Evolutionary conservation across 2,329 filamentous ascomycete species (phyloP).

Genomic region (Stagonosporopsis vannaccii): DNA sequence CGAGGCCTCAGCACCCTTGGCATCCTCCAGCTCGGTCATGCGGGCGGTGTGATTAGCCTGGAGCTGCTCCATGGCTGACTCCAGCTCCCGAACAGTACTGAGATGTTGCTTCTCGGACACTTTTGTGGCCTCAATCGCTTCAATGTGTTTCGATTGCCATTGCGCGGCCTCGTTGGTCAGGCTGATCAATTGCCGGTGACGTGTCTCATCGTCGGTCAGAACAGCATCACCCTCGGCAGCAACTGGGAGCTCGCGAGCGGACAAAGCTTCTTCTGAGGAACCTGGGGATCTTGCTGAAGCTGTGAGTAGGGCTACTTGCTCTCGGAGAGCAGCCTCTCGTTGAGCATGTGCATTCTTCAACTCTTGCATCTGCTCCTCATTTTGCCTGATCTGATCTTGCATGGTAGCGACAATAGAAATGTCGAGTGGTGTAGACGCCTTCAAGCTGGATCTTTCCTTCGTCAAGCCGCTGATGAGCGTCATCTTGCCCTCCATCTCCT

Average conservation of each 20-base stretch:
- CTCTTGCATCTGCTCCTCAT: slow-evolving; percentile 76
- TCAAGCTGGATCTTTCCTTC: slow-evolving; percentile 88
- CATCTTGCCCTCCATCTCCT: slow-evolving; percentile 97
- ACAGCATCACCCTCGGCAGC: slow-evolving; percentile 19
- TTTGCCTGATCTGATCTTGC: slow-evolving; percentile 86
- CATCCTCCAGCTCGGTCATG: slow-evolving; percentile 40
- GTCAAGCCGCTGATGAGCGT: slow-evolving; percentile 94
- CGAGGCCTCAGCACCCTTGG: slow-evolving; percentile 36
- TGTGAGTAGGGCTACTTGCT: slow-evolving; percentile 74
- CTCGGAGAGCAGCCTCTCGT: slow-evolving; percentile 76
- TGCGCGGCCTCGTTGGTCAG: slow-evolving; percentile 74
- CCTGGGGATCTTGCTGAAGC: slow-evolving; percentile 53
- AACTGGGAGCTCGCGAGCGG: slow-evolving; percentile 22
- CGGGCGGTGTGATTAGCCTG: slow-evolving; percentile 44
- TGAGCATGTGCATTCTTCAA: slow-evolving; percentile 75
- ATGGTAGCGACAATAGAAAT: slow-evolving; percentile 88
- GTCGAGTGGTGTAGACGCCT: slow-evolving; percentile 80
- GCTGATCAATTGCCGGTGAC: slow-evolving; percentile 66
- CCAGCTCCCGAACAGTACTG: slow-evolving; percentile 75
- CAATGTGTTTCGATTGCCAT: slow-evolving; percentile 80
- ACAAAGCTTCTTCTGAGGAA: slow-evolving; percentile 26
- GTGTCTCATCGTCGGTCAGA: slow-evolving; percentile 40
- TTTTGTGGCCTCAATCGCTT: slow-evolving; percentile 73
- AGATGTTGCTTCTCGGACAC: slow-evolving; percentile 76
- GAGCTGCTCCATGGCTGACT: slow-evolving; percentile 61